A percentile compares a stretch with the other conserved stretches of the same genome.
phyloP scores from a whole-genome alignment of 345 rosid genomes.

The Isatis tinctoria region DNA sequence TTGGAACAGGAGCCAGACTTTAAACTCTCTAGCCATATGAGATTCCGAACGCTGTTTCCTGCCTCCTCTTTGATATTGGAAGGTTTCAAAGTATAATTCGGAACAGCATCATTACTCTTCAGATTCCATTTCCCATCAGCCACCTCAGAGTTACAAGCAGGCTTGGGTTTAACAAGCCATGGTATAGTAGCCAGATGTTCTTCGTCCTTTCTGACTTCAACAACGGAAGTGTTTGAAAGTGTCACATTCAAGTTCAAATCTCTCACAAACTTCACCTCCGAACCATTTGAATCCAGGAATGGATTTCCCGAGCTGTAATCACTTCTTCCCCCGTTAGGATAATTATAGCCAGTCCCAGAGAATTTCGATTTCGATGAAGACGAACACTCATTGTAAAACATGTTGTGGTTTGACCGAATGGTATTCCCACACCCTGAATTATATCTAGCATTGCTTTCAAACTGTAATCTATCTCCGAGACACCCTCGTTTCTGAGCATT shows the following conservation, averaged over 20 bases:
- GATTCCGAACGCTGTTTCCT: conserved; percentile 36
- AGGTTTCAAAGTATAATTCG: conserved; percentile 31
- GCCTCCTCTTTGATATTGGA: conserved; percentile 27
- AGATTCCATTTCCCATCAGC: conserved; percentile 36
- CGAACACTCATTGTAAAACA: conserved; percentile 29
- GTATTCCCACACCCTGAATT: conserved; percentile 27
- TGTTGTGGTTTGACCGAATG: conserved; percentile 30
- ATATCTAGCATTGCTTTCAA: conserved; percentile 32
- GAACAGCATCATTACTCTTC: conserved; percentile 31
- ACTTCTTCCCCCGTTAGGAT: conserved; percentile 30
- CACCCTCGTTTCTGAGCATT: conserved; percentile 47
- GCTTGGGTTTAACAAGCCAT: conserved; percentile 39
- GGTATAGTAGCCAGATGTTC: conserved; percentile 34
- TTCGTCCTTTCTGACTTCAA: conserved; percentile 45
- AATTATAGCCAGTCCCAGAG: conserved; percentile 1
- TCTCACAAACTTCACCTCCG: conserved; percentile 34
- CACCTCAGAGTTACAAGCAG: conserved; percentile 33
- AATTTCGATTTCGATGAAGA: conserved; percentile 37
- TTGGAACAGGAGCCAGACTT: conserved; percentile 32
- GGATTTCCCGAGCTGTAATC: conserved; percentile 12
- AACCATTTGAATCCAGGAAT: conserved; percentile 16
- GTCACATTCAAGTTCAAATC: conserved; percentile 38
- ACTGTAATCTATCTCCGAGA: conserved; percentile 53
- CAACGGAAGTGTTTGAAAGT: conserved; percentile 30
- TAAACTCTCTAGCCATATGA: conserved; percentile 23